Base-by-base conservation (phyloP, 2,329 filamentous ascomycete genomes). In the Thermothelomyces thermophilus region DNA sequence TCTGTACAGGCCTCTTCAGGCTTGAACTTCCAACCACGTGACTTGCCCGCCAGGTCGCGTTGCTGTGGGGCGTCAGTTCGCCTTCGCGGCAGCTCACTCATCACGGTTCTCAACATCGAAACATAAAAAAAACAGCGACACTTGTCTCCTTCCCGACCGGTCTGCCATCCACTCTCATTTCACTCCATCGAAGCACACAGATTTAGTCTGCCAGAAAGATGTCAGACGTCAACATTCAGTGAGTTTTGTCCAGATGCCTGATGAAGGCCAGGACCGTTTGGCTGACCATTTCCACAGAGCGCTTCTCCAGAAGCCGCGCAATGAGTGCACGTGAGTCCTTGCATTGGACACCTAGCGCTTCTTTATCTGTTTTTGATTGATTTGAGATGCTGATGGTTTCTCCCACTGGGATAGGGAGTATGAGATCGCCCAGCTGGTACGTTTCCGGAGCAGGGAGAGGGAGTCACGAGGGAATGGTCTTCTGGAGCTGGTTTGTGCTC, bases 201-300 rank as follows among this genome's bases (percentile, higher is more conserved):
- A 19, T 3, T 46, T 60, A 34, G 50, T 42, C 9, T 16, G n/a
- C 30, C 13, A 8, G 7, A 7, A 45, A 42, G 62, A 84, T 84
- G 81, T 75, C 82, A 61, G 81, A 84, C 68, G 69, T 79, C 60
- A 87, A 87, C 73, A 86, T 87, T 50, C 82, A 87, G 84, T 87
- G 70, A 59, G 79, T 67, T 48, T 10, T n/a, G n/a, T n/a, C n/a
- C n/a, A n/a, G n/a, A n/a, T n/a, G 2, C 16, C 26, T 22, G 19
- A 40, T 14, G 11, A 34, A 16, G 24, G 24, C 28, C 4, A 13
- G 2, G 30, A 10, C 7, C 7, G 42, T 28, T 44, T 44, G 40
- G 34, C 56, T 54, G 35, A 51, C 66, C 59, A 16, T 41, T 16
- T 16, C 5, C 14, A 28, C 36, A 59, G 57, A 41, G 49, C 57